phyloP scores from a whole-genome alignment of 345 rosid genomes.

The Salix brachista region DNA sequence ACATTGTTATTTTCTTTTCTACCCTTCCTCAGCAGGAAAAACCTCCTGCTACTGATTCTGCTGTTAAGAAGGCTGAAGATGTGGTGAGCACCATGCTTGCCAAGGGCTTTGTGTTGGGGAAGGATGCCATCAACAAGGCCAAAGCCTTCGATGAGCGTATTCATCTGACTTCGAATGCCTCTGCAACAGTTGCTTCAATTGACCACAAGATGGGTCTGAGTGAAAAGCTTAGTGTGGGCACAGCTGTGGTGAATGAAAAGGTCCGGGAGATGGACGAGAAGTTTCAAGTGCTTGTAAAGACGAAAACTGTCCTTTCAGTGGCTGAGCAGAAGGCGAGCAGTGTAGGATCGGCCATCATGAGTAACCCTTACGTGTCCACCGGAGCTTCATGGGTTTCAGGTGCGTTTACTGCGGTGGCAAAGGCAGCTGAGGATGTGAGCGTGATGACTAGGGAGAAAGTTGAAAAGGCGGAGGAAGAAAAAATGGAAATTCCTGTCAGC shows the following conservation, averaged over 20 bases:
- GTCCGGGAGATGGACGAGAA: slow-evolving; percentile 38
- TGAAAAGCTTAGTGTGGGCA: slow-evolving; percentile 35
- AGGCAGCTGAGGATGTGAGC: slow-evolving; percentile 40
- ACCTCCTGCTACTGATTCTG: slow-evolving; percentile 13
- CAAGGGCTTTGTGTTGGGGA: slow-evolving; percentile 48
- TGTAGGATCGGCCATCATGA: slow-evolving; percentile 38
- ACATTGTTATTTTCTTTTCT: too few species aligned
- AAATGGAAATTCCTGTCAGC: slow-evolving; percentile 16
- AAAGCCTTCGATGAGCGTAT: slow-evolving; percentile 45
- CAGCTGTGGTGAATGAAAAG: slow-evolving; percentile 40
- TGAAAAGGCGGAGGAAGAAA: slow-evolving; percentile 37
- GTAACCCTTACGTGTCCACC: slow-evolving; percentile 33
- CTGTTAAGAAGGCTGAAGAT: slow-evolving; percentile 47
- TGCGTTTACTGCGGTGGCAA: slow-evolving; percentile 33
- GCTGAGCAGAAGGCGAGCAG: slow-evolving; percentile 45
- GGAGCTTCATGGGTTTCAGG: slow-evolving; percentile 45
- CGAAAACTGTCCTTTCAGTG: slow-evolving; percentile 30
- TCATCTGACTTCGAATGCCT: slow-evolving; percentile 39
- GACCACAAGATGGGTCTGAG: slow-evolving; percentile 38
- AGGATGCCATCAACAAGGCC: slow-evolving; percentile 46
- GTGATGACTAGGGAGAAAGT: slow-evolving; percentile 41
- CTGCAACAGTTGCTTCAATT: slow-evolving; percentile 42
- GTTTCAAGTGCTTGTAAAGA: slow-evolving; percentile 38
- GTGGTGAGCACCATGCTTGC: slow-evolving; percentile 57
- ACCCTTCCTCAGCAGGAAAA: slow-evolving; percentile 13